Evolutionary conservation across 441 rosid species (phyloP).

Genomic region (Pelargonium citronellum): DNA sequence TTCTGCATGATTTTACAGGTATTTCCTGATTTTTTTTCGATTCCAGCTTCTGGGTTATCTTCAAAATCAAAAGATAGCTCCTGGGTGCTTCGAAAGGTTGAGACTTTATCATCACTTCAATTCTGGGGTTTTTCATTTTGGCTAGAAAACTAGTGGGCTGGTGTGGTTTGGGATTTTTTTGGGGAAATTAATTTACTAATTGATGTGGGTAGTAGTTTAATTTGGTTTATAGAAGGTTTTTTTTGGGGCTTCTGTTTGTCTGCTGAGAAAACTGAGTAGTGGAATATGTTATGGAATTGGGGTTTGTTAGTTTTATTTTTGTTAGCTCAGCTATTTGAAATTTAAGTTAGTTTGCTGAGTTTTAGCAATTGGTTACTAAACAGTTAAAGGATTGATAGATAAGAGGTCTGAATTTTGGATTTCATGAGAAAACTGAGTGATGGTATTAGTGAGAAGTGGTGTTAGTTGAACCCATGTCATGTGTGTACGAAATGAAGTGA

Average conservation of each 20-base stretch:
- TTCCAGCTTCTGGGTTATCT: neutral
- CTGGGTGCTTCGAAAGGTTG: neutral
- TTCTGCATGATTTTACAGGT: constrained; percentile 1
- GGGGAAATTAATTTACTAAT: neutral
- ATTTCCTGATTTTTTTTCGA: neutral
- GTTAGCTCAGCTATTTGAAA: too few species aligned
- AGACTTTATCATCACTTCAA: constrained; percentile 3
- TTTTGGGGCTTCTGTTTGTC: neutral
- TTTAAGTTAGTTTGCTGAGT: too few species aligned
- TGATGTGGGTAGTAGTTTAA: neutral
- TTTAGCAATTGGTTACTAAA: too few species aligned
- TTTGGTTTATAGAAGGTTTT: neutral
- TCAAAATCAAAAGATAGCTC: neutral
- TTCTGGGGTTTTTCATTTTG: neutral
- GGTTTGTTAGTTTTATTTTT: too few species aligned
- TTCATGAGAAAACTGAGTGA: neutral
- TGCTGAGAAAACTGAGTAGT: neutral
- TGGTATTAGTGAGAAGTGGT: neutral
- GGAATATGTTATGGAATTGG: neutral
- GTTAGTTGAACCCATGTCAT: neutral
- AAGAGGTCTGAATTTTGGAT: neutral
- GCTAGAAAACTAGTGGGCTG: neutral
- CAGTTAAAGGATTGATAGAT: neutral
- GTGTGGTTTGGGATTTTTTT: neutral
- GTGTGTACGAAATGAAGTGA: neutral